Percentiles rank a stretch among this genome's conserved stretches.
Conservation (phyloP, 1,284 basidiomycete species). For the Binderoboletus segoi region DNA sequence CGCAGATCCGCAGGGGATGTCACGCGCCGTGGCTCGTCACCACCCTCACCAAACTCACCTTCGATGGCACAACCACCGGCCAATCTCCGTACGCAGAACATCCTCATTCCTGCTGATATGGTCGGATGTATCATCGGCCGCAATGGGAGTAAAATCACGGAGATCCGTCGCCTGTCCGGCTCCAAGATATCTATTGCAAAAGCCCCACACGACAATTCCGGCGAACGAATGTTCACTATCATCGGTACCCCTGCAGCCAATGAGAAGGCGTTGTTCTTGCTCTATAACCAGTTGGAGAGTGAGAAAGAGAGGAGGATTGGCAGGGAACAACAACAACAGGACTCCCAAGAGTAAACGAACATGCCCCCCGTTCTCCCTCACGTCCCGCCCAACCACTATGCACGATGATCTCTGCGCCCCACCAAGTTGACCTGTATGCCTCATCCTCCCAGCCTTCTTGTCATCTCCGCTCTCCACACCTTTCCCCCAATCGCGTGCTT, state of each 20-base stretch:
- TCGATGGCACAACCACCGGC: conserved; percentile 54
- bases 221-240: conserved; percentile 99
- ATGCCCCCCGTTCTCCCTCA: not conserved
- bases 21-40: conserved; percentile 50
- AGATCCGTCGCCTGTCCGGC: conserved; percentile 95
- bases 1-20: conserved; percentile 64
- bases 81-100: conserved; percentile 97
- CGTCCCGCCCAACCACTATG: conserved; percentile 6
- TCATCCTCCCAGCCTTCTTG: conserved; percentile 33
- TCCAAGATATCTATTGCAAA: conserved; percentile 98
- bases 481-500: conserved; percentile 13
- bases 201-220: conserved; percentile 96
- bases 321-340: conserved; percentile 70
- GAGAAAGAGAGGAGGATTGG: conserved; percentile 93
- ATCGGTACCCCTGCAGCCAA: conserved; percentile 95
- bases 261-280: conserved; percentile 94
- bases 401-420: conserved; percentile 20
- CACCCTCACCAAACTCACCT: conserved; percentile 60
- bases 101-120: conserved; percentile 99
- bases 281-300: conserved; percentile 96
- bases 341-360: conserved; percentile 50
- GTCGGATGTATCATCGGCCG: conserved; percentile 98
- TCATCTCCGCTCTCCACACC: conserved; percentile 19
- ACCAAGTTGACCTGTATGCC: conserved; percentile 27
- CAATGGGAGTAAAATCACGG: conserved; percentile 97